Evolutionary conservation across 2,329 filamentous ascomycete species (phyloP).

Genomic region (Sarocladiaceae sp.): DNA sequence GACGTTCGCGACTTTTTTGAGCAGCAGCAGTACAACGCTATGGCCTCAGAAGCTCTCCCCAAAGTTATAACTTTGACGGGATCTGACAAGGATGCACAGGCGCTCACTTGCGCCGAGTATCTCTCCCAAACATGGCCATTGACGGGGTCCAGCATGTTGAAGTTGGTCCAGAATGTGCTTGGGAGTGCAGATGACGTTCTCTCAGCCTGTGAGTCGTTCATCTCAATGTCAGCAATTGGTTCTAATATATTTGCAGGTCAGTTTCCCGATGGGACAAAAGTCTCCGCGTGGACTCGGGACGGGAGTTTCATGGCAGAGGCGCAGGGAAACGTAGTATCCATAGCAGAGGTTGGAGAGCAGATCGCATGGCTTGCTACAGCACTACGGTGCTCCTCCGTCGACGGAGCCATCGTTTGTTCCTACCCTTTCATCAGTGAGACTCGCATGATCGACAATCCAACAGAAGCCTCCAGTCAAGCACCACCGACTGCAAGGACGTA

Average conservation of each 20-base stretch:
- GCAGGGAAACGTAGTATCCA: background rate
- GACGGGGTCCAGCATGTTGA: background rate
- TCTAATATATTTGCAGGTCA: background rate
- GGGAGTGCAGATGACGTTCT: background rate
- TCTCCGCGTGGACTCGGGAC: background rate
- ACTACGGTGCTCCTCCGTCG: background rate
- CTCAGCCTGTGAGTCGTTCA: background rate
- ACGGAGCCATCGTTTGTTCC: background rate
- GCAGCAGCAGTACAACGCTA: background rate
- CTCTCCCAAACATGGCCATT: background rate
- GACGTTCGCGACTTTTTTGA: background rate
- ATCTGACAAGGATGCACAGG: background rate
- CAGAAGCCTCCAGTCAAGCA: background rate
- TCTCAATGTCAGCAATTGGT: background rate
- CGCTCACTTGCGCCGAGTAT: background rate
- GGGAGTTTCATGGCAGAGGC: background rate
- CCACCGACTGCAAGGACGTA: background rate
- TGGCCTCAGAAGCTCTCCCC: background rate
- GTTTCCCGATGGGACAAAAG: background rate
- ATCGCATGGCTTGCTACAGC: background rate
- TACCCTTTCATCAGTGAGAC: background rate
- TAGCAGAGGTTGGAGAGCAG: background rate
- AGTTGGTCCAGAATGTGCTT: background rate
- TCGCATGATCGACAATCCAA: too few species aligned
- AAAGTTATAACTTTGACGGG: background rate